Evolutionary conservation across 306 rosid species (phyloP).

Genomic region (Mimosa bimucronata): DNA sequence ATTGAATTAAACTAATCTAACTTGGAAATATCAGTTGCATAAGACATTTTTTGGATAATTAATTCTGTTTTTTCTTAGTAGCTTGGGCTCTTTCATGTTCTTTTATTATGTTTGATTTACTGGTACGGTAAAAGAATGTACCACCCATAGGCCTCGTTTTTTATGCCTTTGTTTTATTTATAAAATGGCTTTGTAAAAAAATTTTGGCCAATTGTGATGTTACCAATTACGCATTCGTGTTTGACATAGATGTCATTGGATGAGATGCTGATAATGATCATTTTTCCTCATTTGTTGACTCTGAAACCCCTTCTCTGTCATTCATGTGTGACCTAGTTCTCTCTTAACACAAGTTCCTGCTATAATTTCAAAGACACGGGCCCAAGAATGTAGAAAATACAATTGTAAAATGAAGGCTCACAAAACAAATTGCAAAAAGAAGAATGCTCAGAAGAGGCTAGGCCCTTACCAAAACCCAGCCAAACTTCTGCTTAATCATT

Average conservation of each 20-base stretch:
- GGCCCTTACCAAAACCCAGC: not conserved
- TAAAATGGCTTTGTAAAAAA: not conserved
- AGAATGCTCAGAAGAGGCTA: not conserved
- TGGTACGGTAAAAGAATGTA: not conserved
- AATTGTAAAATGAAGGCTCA: not conserved
- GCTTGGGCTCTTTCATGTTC: not conserved
- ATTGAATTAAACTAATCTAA: not conserved
- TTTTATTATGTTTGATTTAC: slow-evolving; percentile 13
- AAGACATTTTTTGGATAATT: slow-evolving; percentile 1
- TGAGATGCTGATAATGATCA: not conserved
- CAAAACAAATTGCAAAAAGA: not conserved
- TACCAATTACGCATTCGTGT: slow-evolving; percentile 13
- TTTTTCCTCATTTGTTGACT: slow-evolving; percentile 1
- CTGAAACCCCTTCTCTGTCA: not conserved
- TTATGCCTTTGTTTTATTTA: not conserved
- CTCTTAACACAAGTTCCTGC: not conserved
- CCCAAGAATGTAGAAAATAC: not conserved
- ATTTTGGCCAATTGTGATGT: not conserved
- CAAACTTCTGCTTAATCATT: too few relatives aligned
- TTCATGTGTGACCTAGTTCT: not conserved
- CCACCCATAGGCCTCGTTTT: not conserved
- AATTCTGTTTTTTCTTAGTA: not conserved
- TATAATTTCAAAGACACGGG: not conserved
- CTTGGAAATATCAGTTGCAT: not conserved
- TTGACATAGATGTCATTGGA: slow-evolving; percentile 7